Evolutionary conservation across 1,139 yeast genomes (phyloP).

Genomic region (Lodderomyces orthopsilosis): DNA sequence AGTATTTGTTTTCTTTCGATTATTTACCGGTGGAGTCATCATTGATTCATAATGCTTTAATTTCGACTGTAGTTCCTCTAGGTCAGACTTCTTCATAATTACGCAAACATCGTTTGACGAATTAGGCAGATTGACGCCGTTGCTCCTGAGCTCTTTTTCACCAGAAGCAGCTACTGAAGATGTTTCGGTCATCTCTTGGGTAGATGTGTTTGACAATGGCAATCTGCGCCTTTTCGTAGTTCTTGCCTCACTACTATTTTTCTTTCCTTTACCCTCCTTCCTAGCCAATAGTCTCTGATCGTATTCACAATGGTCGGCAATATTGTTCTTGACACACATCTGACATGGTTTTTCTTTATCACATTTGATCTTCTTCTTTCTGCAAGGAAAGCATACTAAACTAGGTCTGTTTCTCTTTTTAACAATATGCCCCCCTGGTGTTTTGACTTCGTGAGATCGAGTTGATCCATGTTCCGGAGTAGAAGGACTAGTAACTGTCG

Average conservation of each 20-base stretch:
- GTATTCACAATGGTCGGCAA: slow-evolving; percentile 11
- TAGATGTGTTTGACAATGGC: neutral
- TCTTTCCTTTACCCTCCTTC: neutral
- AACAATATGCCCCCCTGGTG: slow-evolving; percentile 4
- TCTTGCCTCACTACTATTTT: neutral
- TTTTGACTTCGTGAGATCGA: neutral
- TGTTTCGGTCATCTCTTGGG: neutral
- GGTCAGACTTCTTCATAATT: slow-evolving; percentile 13
- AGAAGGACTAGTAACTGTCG: neutral
- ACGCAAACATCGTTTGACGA: slow-evolving; percentile 14
- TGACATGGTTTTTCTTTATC: slow-evolving; percentile 41
- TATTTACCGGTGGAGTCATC: neutral
- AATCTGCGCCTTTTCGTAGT: neutral
- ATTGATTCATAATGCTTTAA: slow-evolving; percentile 12
- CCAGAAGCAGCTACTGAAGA: neutral
- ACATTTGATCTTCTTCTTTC: slow-evolving; percentile 41
- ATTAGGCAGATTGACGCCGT: neutral
- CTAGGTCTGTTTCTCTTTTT: slow-evolving; percentile 34
- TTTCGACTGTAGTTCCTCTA: slow-evolving; percentile 14
- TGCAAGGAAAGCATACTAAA: slow-evolving; percentile 40
- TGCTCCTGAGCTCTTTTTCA: neutral
- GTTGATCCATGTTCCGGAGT: neutral
- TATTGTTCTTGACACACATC: slow-evolving; percentile 33
- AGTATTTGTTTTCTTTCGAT: neutral
- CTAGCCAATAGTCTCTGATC: slow-evolving; percentile 10